Conservation (phyloP, 768 basidiomycete species). For the Lactarius deliciosus region DNA sequence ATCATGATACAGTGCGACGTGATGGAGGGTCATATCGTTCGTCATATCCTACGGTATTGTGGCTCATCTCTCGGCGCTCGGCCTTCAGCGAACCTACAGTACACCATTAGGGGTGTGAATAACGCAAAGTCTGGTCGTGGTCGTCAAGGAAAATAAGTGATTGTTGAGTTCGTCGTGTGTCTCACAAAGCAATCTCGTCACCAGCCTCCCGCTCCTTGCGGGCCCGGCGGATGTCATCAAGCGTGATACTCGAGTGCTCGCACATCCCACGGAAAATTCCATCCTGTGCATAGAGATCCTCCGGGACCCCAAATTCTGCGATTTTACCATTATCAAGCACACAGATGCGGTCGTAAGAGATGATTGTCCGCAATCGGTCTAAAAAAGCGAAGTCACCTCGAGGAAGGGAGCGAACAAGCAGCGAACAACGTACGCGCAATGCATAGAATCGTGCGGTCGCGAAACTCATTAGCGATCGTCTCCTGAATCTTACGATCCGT, state of each 20-base stretch:
- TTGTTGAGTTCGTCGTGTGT: neutral
- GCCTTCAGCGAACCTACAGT: too few relatives aligned
- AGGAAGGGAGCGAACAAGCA: neutral
- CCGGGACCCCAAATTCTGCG: conserved; percentile 84
- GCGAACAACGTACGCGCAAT: conserved; percentile 66
- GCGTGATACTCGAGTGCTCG: conserved; percentile 68
- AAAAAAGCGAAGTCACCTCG: neutral
- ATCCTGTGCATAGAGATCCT: conserved; percentile 53
- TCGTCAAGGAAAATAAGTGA: too few relatives aligned
- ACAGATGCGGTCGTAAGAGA: conserved; percentile 84
- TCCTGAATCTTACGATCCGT: conserved; percentile 90
- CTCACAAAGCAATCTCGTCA: conserved; percentile 1
- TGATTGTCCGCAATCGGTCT: conserved; percentile 86
- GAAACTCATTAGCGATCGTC: conserved; percentile 83
- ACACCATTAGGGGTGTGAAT: too few relatives aligned
- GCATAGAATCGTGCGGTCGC: conserved; percentile 80
- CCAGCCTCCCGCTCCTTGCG: conserved; percentile 32
- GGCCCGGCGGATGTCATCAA: conserved; percentile 61
- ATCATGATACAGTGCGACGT: too few relatives aligned
- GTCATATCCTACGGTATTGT: too few relatives aligned
- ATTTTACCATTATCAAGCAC: conserved; percentile 82
- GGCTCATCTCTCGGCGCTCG: too few relatives aligned
- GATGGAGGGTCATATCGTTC: too few relatives aligned
- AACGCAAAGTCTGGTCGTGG: too few relatives aligned
- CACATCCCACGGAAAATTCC: conserved; percentile 89